Percentiles rank a stretch among this genome's conserved stretches.
Conservation (phyloP, 768 basidiomycete species). For the Mrakia blollopis region DNA sequence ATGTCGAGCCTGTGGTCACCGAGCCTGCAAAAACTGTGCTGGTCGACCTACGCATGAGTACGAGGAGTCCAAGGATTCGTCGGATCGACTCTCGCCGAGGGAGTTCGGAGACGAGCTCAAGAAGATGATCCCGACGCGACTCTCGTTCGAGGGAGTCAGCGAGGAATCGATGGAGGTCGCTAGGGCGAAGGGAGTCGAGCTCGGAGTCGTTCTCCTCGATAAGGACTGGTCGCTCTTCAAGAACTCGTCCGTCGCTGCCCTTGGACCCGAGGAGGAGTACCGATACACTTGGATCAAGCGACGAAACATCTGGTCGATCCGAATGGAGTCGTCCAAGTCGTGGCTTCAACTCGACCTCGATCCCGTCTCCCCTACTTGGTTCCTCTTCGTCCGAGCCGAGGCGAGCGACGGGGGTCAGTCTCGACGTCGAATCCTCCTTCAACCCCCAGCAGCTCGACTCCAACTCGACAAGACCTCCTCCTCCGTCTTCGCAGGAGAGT, state of each 20-base stretch:
- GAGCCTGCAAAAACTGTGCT: slow-evolving; percentile 79
- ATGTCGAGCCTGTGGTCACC: slow-evolving; percentile 70
- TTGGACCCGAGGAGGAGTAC: slow-evolving; percentile 59
- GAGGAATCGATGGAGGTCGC: slow-evolving; percentile 54
- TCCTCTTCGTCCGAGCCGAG: slow-evolving; percentile 68
- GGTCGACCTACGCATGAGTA: slow-evolving; percentile 86
- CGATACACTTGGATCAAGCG: slow-evolving; percentile 80
- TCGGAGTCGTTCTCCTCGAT: slow-evolving; percentile 36
- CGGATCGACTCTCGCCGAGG: slow-evolving; percentile 64
- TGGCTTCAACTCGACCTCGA: slow-evolving; percentile 71
- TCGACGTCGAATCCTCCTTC: slow-evolving; percentile 66
- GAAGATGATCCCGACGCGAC: slow-evolving; percentile 77
- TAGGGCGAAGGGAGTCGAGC: slow-evolving; percentile 45
- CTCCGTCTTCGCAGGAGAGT: slow-evolving; percentile 57
- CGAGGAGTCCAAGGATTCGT: slow-evolving; percentile 41
- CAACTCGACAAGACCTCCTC: slow-evolving; percentile 38
- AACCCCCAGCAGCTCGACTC: slow-evolving; percentile 73
- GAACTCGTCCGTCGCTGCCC: too few species aligned
- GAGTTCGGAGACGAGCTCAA: slow-evolving; percentile 73
- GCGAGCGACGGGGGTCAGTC: slow-evolving; percentile 68
- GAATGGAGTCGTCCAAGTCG: slow-evolving; percentile 68
- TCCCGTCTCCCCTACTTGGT: slow-evolving; percentile 76
- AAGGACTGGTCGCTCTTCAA: slow-evolving; percentile 31
- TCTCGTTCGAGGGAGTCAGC: slow-evolving; percentile 52
- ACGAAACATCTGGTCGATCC: slow-evolving; percentile 78